phyloP scores from a whole-genome alignment of 345 rosid genomes.

The Brassica napus region Da-Ae NC_063439.1:15484501-15485000 shows the following conservation, averaged over 20 bases:
- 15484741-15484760: constrained; percentile 42
- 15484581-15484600: constrained; percentile 26
- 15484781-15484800: constrained; percentile 7
- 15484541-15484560: constrained; percentile 57
- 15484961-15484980: constrained; percentile 30
- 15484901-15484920: constrained; percentile 15
- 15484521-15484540: constrained; percentile 52
- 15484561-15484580: constrained; percentile 33
- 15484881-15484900: background rate
- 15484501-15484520: constrained; percentile 54
- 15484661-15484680: constrained; percentile 94
- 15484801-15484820: constrained; percentile 85
- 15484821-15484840: constrained; percentile 95
- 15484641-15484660: constrained; percentile 77
- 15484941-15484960: constrained; percentile 18
- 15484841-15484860: constrained; percentile 95
- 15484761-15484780: constrained; percentile 27
- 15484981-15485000: constrained; percentile 95
- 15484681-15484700: constrained; percentile 98
- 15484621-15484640: constrained; percentile 24
- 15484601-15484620: constrained; percentile 14
- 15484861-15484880: constrained; percentile 69
- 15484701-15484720: constrained; percentile 99
- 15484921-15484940: background rate
- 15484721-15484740: constrained; percentile 92